Evolutionary conservation across 208 protist species (phyloP).

Genomic region (Angomonas desouzai): DNA sequence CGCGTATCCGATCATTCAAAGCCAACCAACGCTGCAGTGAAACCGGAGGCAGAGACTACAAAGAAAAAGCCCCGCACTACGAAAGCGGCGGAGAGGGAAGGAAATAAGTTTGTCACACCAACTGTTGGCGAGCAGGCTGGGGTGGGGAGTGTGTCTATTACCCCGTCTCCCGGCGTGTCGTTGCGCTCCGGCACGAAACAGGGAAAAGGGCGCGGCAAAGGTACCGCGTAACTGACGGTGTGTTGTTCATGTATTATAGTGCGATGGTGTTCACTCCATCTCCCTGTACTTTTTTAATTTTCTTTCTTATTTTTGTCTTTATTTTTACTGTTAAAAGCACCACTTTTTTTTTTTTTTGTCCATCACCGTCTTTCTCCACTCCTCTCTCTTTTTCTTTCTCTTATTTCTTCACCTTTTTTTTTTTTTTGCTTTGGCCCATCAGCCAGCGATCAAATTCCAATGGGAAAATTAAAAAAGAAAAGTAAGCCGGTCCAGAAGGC

Average conservation of each 20-base stretch:
- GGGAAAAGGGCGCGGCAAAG: not conserved
- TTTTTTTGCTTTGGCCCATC: not conserved
- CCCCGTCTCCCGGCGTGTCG: not conserved
- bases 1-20: not conserved
- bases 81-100: not conserved
- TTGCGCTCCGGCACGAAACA: not conserved
- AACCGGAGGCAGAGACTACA: not conserved
- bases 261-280: too few relatives aligned
- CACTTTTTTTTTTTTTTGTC: not conserved
- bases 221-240: not conserved
- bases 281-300: too few relatives aligned
- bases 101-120: not conserved
- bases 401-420: constrained; percentile 5
- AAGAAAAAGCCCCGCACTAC: not conserved
- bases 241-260: not conserved
- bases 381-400: constrained; percentile 7
- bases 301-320: not conserved
- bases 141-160: not conserved
- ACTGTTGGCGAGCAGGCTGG: not conserved
- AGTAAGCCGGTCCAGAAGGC: constrained; percentile 31
- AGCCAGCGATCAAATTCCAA: constrained; percentile 7
- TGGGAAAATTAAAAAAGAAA: constrained; percentile 6
- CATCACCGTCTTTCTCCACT: not conserved
- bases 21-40: not conserved
- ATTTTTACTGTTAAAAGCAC: too few relatives aligned